Base-by-base conservation (phyloP, 2,329 filamentous ascomycete species). In the Gliomastix tumulicola region DNA sequence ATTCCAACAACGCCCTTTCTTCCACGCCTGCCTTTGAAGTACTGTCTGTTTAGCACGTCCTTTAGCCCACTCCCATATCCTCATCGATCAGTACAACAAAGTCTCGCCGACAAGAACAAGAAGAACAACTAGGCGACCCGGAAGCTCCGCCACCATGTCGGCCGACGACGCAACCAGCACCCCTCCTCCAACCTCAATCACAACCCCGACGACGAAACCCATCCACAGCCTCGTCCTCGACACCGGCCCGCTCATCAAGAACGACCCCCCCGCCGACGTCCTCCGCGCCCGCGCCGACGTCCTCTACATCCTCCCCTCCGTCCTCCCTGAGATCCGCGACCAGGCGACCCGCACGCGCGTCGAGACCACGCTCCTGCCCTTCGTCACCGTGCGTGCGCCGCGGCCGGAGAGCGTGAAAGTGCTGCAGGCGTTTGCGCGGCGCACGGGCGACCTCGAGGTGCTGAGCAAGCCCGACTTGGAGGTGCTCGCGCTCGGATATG, bases 191-290 rank as follows among this genome's bases (percentile, higher is more conserved):
- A n/a, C n/a, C n/a, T n/a, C n/a, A n/a, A n/a, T n/a, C n/a, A n/a
- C n/a, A n/a, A n/a, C 25, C 31, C 30, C 28, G 23, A 18, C 37
- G 5, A 38, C 41, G 27, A 95, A 89, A 56, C 74, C 82, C 1
- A 79, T 94, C 34, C 81, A 94, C 64, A 84, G 82, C 37, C 77
- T 97, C 35, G 75, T 97, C 20, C 74, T 98, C 47, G 92, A 98
- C 56, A 84, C 92, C 4, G 90, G 89, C 19, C 88, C 90, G 7
- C 79, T 98, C 42, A 89, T 98, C 59, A 90, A 90, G 56, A 96
- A 96, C 63, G 83, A 92, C 45, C 88, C 90, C 11, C 70, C 86
- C 10, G 77, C 92, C 18, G 94, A 87, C 32, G 87, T 84, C 0
- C 77, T 98, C 10, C 68, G 95, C 35, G 73, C 76, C 25, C 80